These are phyloP conservation scores for Ophiocordyceps camponoti-saundersi DNA, from an alignment of 2,329 filamentous ascomycete species.

Conservation along the genomic window DNA sequence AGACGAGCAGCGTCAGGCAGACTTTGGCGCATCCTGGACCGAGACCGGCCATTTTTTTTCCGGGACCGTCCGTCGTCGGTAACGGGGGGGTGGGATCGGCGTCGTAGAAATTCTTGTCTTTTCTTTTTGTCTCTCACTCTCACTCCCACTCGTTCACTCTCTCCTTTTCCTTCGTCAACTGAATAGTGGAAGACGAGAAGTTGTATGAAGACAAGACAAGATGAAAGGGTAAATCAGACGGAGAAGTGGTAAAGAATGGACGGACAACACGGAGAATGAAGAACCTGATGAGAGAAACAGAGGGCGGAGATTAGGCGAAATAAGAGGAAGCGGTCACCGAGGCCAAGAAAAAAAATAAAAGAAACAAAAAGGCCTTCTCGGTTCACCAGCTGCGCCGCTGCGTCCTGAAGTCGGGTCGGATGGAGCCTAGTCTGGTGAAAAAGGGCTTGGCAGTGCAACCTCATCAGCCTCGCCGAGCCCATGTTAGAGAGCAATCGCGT, in stretches of 20 bases:
- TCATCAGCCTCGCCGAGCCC: neutral
- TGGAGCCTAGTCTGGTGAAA: constrained; percentile 2
- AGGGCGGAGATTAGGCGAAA: neutral
- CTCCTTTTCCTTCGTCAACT: no score
- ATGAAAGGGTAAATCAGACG: neutral
- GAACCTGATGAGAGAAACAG: neutral
- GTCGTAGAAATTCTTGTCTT: neutral
- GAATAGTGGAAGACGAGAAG: neutral
- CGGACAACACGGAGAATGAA: no score
- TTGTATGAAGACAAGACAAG: neutral
- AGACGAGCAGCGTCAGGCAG: constrained; percentile 10
- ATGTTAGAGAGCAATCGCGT: neutral
- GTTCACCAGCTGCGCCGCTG: neutral
- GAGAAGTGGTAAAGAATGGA: neutral
- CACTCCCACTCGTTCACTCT: neutral
- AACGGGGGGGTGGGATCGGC: neutral
- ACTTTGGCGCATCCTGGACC: neutral
- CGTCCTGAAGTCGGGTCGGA: constrained; percentile 1
- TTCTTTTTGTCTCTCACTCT: neutral
- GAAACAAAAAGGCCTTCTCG: neutral
- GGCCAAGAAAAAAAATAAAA: neutral
- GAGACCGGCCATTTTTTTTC: neutral
- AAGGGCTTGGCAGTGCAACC: constrained; percentile 3
- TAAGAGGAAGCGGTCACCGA: neutral
- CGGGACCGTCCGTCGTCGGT: no score